A percentile compares a stretch with the other conserved stretches of the same genome.
Evolutionary conservation across 2,329 filamentous ascomycete genomes (phyloP).

Genomic region (Cytospora leucostoma): DNA sequence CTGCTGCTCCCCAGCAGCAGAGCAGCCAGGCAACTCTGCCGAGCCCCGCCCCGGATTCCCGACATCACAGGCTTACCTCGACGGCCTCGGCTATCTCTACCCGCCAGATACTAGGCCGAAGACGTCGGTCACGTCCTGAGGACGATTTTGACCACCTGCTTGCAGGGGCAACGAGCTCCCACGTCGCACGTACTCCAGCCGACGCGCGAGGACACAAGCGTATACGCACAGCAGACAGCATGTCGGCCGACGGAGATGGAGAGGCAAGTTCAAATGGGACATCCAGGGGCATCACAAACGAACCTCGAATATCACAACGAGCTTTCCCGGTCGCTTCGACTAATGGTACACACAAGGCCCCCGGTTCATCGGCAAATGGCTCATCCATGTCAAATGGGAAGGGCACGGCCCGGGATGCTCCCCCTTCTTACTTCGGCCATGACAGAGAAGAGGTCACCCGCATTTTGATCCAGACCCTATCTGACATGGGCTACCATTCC

Average conservation of each 20-base stretch:
- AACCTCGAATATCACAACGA: constrained; percentile 50
- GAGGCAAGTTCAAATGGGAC: constrained; percentile 54
- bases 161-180: constrained; percentile 25
- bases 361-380: constrained; percentile 53
- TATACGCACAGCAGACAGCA: constrained; percentile 57
- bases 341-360: constrained; percentile 52
- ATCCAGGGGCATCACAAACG: constrained; percentile 58
- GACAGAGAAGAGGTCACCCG: constrained; percentile 90
- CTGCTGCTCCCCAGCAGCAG: constrained; percentile 31
- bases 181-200: constrained; percentile 22
- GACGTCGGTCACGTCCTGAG: constrained; percentile 50
- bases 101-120: constrained; percentile 55
- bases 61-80: constrained; percentile 30
- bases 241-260: constrained; percentile 62
- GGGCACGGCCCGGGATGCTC: constrained; percentile 24
- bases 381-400: constrained; percentile 45
- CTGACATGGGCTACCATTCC: constrained; percentile 80
- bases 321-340: constrained; percentile 39
- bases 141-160: constrained; percentile 40
- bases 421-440: constrained; percentile 72
- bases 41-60: constrained; percentile 18
- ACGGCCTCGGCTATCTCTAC: constrained; percentile 27
- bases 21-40: constrained; percentile 31
- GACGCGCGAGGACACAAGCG: constrained; percentile 55
- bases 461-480: constrained; percentile 86